A percentile compares a stretch with the other conserved stretches of the same genome.
Evolutionary conservation across 2,329 filamentous ascomycete species (phyloP).

Genomic region (Colletotrichum plurivorum): DNA sequence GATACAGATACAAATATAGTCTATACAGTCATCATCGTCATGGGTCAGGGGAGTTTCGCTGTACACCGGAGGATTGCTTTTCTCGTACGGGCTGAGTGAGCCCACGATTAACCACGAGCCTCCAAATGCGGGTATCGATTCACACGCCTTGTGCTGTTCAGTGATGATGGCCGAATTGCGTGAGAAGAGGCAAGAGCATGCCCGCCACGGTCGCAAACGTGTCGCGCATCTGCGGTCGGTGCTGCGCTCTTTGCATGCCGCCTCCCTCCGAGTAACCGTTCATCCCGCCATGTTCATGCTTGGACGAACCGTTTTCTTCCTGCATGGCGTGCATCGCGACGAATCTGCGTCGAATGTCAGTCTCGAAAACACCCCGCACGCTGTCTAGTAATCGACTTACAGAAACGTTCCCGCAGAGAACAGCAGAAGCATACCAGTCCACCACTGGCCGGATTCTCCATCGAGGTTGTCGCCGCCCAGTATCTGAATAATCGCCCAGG

Average conservation of each 20-base stretch:
- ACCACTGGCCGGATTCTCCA: constrained; percentile 81
- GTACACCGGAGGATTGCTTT: constrained; percentile 9
- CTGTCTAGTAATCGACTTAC: constrained; percentile 66
- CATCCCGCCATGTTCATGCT: constrained; percentile 64
- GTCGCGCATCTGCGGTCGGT: constrained; percentile 75
- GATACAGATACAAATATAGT: constrained; percentile 12
- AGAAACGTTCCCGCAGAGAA: constrained; percentile 97
- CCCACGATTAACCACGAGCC: neutral
- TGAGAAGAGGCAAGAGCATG: constrained; percentile 84
- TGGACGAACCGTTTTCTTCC: constrained; percentile 71
- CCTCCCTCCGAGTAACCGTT: constrained; percentile 66
- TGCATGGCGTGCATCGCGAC: constrained; percentile 99
- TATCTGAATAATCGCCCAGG: constrained; percentile 84
- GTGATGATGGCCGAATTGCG: constrained; percentile 84
- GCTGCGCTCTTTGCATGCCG: constrained; percentile 63
- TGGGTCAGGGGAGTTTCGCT: constrained; percentile 16
- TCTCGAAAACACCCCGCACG: neutral
- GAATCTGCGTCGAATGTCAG: constrained; percentile 70
- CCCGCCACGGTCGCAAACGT: constrained; percentile 80
- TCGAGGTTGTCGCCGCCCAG: constrained; percentile 73
- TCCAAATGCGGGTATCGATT: neutral
- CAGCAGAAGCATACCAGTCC: constrained; percentile 92
- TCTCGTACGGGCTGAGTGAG: constrained; percentile 4
- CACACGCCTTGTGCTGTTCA: constrained; percentile 43
- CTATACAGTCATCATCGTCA: constrained; percentile 39